Evolutionary conservation across 1,139 yeast species (phyloP).

Genomic region (Diutina pseudorugosa): DNA sequence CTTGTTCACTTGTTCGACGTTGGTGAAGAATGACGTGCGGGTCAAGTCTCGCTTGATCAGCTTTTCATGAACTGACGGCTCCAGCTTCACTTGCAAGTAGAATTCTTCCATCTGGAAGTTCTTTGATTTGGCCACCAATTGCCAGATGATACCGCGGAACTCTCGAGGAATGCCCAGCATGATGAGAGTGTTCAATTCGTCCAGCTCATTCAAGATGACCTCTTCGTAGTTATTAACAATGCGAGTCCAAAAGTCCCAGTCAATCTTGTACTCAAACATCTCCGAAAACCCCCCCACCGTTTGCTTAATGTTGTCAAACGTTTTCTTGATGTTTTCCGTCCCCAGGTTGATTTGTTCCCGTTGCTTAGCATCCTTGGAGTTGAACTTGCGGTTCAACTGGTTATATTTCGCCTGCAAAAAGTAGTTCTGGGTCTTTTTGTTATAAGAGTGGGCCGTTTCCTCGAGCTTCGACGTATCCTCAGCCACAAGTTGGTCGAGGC

Average conservation of each 20-base stretch:
- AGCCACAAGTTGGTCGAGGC: slow-evolving; percentile 16
- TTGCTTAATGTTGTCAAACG: slow-evolving; percentile 40
- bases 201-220: slow-evolving; percentile 53
- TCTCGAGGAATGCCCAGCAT: slow-evolving; percentile 74
- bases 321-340: slow-evolving; percentile 45
- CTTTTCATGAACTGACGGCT: slow-evolving; percentile 57
- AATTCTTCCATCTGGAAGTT: slow-evolving; percentile 62
- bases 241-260: slow-evolving; percentile 85
- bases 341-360: slow-evolving; percentile 48
- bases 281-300: slow-evolving; percentile 4
- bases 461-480: background rate
- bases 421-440: slow-evolving; percentile 5
- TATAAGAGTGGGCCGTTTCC: background rate
- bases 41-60: slow-evolving; percentile 72
- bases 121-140: slow-evolving; percentile 72
- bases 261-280: slow-evolving; percentile 20
- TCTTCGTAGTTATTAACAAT: slow-evolving; percentile 63
- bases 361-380: slow-evolving; percentile 18
- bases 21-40: slow-evolving; percentile 71
- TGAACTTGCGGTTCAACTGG: slow-evolving; percentile 18
- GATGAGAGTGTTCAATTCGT: slow-evolving; percentile 46
- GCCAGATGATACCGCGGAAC: slow-evolving; percentile 87
- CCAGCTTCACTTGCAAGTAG: slow-evolving; percentile 37
- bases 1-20: slow-evolving; percentile 38
- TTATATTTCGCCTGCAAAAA: slow-evolving; percentile 25